phyloP scores from a whole-genome alignment of 768 basidiomycete genomes.

The Suillus luteus region DNA sequence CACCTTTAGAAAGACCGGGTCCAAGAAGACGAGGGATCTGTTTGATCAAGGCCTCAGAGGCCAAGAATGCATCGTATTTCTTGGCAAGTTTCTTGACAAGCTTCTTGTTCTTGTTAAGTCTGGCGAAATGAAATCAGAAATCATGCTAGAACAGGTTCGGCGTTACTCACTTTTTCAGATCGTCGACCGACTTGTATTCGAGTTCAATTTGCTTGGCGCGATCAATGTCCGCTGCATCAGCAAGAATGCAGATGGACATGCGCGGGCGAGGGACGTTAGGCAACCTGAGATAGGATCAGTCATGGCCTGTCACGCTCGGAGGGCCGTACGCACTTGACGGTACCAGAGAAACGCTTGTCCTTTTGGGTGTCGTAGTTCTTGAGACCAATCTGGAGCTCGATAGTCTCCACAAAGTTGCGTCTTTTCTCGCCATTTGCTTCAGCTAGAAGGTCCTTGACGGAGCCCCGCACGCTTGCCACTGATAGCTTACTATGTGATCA shows the following conservation, averaged over 20 bases:
- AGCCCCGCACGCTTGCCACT: constrained; percentile 99
- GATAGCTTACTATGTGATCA: constrained; percentile 75
- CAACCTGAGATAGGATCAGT: constrained; percentile 53
- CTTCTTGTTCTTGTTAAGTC: constrained; percentile 99
- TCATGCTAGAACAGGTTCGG: too few species aligned
- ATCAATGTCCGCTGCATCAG: constrained; percentile 98
- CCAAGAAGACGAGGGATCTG: constrained; percentile 99
- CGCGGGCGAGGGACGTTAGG: constrained; percentile 97
- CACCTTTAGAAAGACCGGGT: constrained; percentile 98
- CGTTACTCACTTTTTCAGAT: constrained; percentile 90
- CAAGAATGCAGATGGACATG: constrained; percentile 99
- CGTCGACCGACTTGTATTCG: constrained; percentile 99
- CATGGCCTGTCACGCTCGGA: not conserved
- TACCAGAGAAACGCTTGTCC: constrained; percentile 99
- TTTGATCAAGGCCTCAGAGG: constrained; percentile 97
- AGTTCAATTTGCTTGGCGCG: constrained; percentile 97
- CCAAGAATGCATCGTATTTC: constrained; percentile 98
- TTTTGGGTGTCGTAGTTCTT: constrained; percentile 99
- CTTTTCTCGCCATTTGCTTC: constrained; percentile 85
- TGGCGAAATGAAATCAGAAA: constrained; percentile 30
- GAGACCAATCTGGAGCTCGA: constrained; percentile 94
- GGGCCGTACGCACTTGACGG: constrained; percentile 72
- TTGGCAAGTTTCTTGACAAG: constrained; percentile 99
- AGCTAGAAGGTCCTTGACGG: constrained; percentile 87
- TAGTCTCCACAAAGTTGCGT: constrained; percentile 94